Conservation (phyloP, 345 rosid genomes). For the Eucalyptus grandis region DNA sequence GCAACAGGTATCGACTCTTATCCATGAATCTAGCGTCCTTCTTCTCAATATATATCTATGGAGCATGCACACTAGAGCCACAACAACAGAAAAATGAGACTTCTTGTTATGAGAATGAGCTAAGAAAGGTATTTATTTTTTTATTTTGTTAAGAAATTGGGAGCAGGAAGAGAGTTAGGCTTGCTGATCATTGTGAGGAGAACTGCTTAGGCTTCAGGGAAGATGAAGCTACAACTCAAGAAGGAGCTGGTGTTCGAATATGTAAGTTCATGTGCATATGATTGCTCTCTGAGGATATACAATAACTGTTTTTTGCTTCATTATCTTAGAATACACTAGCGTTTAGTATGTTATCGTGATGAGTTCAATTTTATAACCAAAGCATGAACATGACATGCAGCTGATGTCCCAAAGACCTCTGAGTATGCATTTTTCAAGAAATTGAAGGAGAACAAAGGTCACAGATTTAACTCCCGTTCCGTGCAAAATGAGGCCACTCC, state of each 20-base stretch:
- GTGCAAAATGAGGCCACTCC: background rate
- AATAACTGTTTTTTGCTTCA: background rate
- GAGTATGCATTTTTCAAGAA: slow-evolving; percentile 72
- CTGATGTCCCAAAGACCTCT: slow-evolving; percentile 54
- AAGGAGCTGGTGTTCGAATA: background rate
- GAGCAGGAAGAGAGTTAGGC: slow-evolving; percentile 16
- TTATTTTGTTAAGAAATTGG: slow-evolving; percentile 8
- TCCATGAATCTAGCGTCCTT: background rate
- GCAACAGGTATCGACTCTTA: background rate
- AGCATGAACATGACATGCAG: slow-evolving; percentile 11
- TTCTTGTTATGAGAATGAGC: background rate
- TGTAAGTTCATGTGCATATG: background rate
- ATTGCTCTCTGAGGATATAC: background rate
- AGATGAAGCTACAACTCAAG: background rate
- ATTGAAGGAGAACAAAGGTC: slow-evolving; percentile 29
- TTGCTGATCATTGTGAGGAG: slow-evolving; percentile 11
- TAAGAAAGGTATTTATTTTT: background rate
- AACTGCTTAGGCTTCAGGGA: background rate
- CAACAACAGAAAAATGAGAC: background rate
- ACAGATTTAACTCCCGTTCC: background rate
- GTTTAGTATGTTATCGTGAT: background rate
- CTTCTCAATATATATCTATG: background rate
- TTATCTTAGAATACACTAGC: background rate
- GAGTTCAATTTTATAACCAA: background rate
- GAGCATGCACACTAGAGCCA: background rate